These are phyloP conservation scores for button mushroom (Agaricus bisporus) DNA, from an alignment of 768 basidiomycete genomes.

Conservation along the genomic window DNA sequence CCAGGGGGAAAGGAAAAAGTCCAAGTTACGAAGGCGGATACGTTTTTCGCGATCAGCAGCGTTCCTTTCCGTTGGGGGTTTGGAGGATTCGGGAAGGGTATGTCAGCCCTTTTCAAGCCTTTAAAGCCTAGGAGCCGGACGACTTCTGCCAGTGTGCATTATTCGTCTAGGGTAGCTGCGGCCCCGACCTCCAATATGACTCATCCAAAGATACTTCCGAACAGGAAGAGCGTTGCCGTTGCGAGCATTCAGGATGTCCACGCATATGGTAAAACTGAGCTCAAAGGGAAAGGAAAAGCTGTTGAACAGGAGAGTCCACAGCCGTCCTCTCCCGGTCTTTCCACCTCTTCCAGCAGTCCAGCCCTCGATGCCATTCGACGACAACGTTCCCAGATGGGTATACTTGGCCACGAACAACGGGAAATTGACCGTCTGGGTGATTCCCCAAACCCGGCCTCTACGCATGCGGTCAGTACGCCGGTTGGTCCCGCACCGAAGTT, in stretches of 20 bases:
- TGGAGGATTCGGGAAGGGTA: slow-evolving; percentile 37
- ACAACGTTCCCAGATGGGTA: slow-evolving; percentile 8
- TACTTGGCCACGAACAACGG: not conserved
- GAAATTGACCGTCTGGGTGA: not conserved
- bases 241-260: slow-evolving; percentile 6
- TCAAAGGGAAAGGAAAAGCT: slow-evolving; percentile 23
- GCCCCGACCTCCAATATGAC: not conserved
- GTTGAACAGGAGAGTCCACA: slow-evolving; percentile 10
- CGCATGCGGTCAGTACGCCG: slow-evolving; percentile 3
- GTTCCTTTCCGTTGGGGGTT: slow-evolving; percentile 60
- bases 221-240: not conserved
- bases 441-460: not conserved
- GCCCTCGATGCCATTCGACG: slow-evolving; percentile 4
- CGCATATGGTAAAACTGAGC: not conserved
- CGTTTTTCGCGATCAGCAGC: slow-evolving; percentile 63
- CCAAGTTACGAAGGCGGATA: slow-evolving; percentile 68
- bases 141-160: not conserved
- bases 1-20: slow-evolving; percentile 27
- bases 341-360: slow-evolving; percentile 1
- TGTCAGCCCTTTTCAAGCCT: slow-evolving; percentile 44
- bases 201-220: not conserved
- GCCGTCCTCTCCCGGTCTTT: not conserved
- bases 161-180: not conserved
- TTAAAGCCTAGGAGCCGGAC: slow-evolving; percentile 6
- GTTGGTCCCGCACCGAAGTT: not conserved